These are phyloP conservation scores for Fusarium sp. DNA, from an alignment of 2,329 filamentous ascomycete species.

Conservation along the genomic window DNA sequence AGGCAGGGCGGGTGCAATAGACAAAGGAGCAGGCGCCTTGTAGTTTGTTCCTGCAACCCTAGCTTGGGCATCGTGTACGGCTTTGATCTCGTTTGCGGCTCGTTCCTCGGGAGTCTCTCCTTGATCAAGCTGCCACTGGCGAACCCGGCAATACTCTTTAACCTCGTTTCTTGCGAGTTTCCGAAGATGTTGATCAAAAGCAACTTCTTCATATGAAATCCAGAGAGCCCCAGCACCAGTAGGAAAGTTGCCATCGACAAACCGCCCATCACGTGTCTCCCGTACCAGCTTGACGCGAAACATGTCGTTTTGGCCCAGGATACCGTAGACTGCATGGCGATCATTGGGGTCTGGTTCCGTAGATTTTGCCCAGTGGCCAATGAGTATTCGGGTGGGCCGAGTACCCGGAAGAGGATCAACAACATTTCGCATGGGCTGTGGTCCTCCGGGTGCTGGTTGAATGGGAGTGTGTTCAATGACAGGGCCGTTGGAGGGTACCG, in stretches of 20 bases:
- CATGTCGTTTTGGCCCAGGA: constrained; percentile 70
- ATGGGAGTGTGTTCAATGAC: constrained; percentile 36
- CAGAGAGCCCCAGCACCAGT: constrained; percentile 67
- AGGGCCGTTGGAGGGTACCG: constrained; percentile 40
- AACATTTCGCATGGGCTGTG: constrained; percentile 31
- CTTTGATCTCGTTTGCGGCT: constrained; percentile 59
- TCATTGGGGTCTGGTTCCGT: constrained; percentile 56
- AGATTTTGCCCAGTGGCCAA: constrained; percentile 69
- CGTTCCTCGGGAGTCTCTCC: constrained; percentile 61
- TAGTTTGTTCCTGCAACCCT: constrained; percentile 51
- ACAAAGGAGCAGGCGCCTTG: constrained; percentile 39
- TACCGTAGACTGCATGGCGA: constrained; percentile 70
- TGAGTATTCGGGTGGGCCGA: constrained; percentile 64
- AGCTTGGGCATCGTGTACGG: constrained; percentile 60
- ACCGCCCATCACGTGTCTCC: constrained; percentile 67
- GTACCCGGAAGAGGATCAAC: constrained; percentile 59
- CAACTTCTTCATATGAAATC: constrained; percentile 70
- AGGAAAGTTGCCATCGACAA: constrained; percentile 68
- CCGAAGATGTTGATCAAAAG: constrained; percentile 65
- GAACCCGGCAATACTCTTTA: constrained; percentile 70
- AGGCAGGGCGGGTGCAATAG: constrained; percentile 39
- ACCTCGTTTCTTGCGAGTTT: constrained; percentile 62
- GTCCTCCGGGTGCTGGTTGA: constrained; percentile 35
- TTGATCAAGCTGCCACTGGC: constrained; percentile 65
- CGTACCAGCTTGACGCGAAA: constrained; percentile 70